Evolutionary conservation across 2,329 filamentous ascomycete genomes (phyloP), one percentile per base, ranked within the genome.

Genomic region (Alternaria gansuensis): DNA sequence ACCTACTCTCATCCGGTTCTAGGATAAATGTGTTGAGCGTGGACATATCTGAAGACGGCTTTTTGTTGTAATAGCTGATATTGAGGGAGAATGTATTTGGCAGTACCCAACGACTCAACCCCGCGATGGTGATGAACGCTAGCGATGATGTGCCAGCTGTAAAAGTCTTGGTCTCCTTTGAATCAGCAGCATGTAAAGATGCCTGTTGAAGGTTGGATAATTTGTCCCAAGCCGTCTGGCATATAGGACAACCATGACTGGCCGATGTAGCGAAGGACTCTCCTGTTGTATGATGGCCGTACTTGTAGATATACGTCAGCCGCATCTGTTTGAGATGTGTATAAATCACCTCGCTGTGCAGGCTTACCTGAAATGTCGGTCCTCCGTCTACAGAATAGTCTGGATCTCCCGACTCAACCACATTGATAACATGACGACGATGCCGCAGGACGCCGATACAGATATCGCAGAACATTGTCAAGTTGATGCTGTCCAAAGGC

Each of bases 401-500:
- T 39, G 36, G 9, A 39, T 39, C 36, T 39, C 36, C 17, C 23
- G 9, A 4, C 9, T 6, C 33, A 33, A 3, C 14, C 26, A 21
- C 14, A 9, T 4, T 24, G 9, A 41, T 11, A 13, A 48, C 0
- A n/a, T 41, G 21, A 6, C 11, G 34, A 23, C 17, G 43, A n/a
- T 54, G 43, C 17, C 41, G 43, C 4, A 44, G 29, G 4, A 56
- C 11, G 9, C 37, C 31, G 13, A 50, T 26, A 24, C 45, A 56
- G 4, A n/a, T 39, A n/a, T 56, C 45, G 24, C 53, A 56, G 13
- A 51, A 29, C 39, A 39, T 56, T 13, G 6, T 39, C 14, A 23
- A 44, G 21, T 5, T 36, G 24, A 31, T 3, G 13, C 13, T 36
- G 8, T 44, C 5, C 5, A 17, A 2, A 24, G 5, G 2, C 3